Evolutionary conservation across 2,329 filamentous ascomycete genomes (phyloP), one percentile per base, ranked within the genome.

Genomic region (Dactylella cylindrospora): DNA sequence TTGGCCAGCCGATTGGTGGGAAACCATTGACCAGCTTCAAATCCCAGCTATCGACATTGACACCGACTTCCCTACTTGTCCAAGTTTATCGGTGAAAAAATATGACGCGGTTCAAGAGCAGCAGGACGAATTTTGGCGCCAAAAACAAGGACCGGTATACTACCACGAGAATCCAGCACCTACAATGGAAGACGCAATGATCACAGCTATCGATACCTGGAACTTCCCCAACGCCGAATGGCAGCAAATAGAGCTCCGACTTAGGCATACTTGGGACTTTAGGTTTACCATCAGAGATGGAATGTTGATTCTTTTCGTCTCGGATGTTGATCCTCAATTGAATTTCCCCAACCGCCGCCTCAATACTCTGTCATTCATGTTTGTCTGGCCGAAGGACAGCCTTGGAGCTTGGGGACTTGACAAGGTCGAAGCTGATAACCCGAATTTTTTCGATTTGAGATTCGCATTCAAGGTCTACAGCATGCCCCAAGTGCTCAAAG

Each of bases 331-430:
- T 5, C 10, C n/a, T 8, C 20, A 6, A 9, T 13, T 13, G 9
- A 25, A 13, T 9, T 20, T 23, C 2, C 12, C 7, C 8, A 12
- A 12, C 23, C 22, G 29, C 7, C 28, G 12, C 32, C 17, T 17
- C 4, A 9, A 38, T 3, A 20, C 33, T 12, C 51, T 32, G 3
- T 33, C 51, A 2, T 55, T 47, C 19, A 17, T 39, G 6, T 26
- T 55, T 12, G 51, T 55, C 17, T 55, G 51, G 51, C 26, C 29
- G 5, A 5, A 32, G 1, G 17, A 20, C 15, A 29, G 17, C 4
- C 8, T 55, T 12, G 51, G 19, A 4, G 44, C 51, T 8, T 55
- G 51, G 51, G 15, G 22, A 6, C 33, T 25, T n/a, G 50, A 55
- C 10, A 41, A 26, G 10, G 28, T 8, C 10, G 22, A 31, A 3